Conservation (phyloP, 352 stramenopile species). For the Phytopythium kandeliae region DNA sequence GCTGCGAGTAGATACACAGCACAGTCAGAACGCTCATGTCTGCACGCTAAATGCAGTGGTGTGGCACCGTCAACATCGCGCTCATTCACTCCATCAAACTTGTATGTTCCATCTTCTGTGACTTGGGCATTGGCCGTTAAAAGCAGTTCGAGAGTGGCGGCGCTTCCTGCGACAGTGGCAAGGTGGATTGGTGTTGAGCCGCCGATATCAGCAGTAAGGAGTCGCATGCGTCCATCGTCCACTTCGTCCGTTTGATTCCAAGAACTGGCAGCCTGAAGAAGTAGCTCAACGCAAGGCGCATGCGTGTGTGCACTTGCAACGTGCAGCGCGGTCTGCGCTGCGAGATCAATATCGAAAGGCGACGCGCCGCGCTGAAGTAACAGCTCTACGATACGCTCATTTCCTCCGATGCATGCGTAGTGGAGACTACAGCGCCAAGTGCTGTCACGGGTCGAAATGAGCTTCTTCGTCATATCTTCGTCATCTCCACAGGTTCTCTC, state of each 20-base stretch:
- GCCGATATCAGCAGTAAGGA: slow-evolving; percentile 11
- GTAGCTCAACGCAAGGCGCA: slow-evolving; percentile 44
- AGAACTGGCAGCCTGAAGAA: slow-evolving; percentile 16
- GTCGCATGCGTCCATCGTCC: background rate
- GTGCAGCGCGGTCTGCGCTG: slow-evolving; percentile 49
- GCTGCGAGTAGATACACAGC: slow-evolving; percentile 59
- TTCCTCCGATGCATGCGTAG: slow-evolving; percentile 36
- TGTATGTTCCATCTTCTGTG: slow-evolving; percentile 22
- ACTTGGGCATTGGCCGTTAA: slow-evolving; percentile 48
- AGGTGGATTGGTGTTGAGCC: slow-evolving; percentile 28
- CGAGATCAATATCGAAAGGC: slow-evolving; percentile 28
- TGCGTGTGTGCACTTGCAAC: slow-evolving; percentile 44
- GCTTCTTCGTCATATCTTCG: background rate
- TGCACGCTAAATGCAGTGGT: slow-evolving; percentile 54
- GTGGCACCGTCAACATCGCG: slow-evolving; percentile 40
- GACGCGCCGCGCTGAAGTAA: slow-evolving; percentile 34
- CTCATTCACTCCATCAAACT: slow-evolving; percentile 47
- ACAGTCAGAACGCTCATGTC: slow-evolving; percentile 28
- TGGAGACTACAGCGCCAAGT: slow-evolving; percentile 42
- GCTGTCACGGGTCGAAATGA: slow-evolving; percentile 7
- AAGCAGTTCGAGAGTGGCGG: slow-evolving; percentile 38
- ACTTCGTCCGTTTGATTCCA: background rate
- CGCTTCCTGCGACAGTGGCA: slow-evolving; percentile 23
- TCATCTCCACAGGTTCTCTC: slow-evolving; percentile 14
- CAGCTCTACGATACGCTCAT: slow-evolving; percentile 39